Conservation (phyloP, 129 eudicot genomes). For the Gnaphalium uliginosum region DNA sequence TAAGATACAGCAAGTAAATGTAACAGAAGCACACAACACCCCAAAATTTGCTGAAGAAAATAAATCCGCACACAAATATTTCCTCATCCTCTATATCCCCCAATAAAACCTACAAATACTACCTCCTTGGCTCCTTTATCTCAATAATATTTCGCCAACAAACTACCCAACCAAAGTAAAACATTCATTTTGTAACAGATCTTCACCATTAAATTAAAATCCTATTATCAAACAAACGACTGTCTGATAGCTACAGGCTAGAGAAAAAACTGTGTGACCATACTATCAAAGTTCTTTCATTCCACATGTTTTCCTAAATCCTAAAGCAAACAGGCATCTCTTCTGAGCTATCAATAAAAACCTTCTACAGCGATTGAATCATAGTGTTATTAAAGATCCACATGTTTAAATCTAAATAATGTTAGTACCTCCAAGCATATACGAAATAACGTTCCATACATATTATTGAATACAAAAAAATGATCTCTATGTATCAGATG, state of each 20-base stretch:
- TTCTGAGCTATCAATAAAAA: not conserved
- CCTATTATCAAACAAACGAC: not conserved
- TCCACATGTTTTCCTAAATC: not conserved
- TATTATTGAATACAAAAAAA: not conserved
- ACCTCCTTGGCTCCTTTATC: not conserved
- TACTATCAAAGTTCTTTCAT: not conserved
- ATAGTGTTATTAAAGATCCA: slow-evolving; percentile 5
- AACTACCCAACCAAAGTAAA: not conserved
- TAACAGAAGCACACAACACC: not conserved
- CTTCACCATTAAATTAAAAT: not conserved
- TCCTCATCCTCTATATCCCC: not conserved
- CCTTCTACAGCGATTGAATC: not conserved
- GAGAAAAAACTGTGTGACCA: not conserved
- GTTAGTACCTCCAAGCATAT: slow-evolving; percentile 11
- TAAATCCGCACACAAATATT: not conserved
- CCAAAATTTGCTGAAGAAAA: not conserved
- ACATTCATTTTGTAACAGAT: not conserved
- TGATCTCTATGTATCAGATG: not conserved
- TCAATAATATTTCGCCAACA: not conserved
- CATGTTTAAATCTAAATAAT: not conserved
- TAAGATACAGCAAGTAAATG: not conserved
- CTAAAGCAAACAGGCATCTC: slow-evolving; percentile 4
- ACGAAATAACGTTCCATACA: not conserved
- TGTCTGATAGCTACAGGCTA: not conserved
- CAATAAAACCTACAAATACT: not conserved